These are phyloP conservation scores for Hyphopichia fennica DNA, from an alignment of 1,139 yeast species.

Conservation along the genomic window DNA sequence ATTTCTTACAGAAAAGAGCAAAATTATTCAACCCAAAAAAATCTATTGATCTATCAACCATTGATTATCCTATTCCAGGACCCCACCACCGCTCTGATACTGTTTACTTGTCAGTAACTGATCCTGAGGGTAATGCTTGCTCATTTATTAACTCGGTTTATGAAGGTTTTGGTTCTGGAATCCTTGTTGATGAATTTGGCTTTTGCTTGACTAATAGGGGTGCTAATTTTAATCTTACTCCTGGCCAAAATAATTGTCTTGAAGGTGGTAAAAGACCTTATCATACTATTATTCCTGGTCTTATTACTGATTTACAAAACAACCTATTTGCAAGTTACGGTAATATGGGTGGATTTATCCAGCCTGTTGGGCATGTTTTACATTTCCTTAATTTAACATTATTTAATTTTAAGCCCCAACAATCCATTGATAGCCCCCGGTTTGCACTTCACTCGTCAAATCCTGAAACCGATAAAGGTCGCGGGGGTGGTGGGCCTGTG, in stretches of 20 bases:
- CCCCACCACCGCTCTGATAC: conserved; percentile 71
- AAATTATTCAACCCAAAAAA: conserved; percentile 39
- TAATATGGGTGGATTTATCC: conserved; percentile 88
- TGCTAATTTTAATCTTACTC: conserved; percentile 65
- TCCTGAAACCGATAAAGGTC: conserved; percentile 49
- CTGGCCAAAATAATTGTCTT: conserved; percentile 57
- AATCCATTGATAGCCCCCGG: conserved; percentile 75
- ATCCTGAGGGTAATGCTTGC: conserved; percentile 75
- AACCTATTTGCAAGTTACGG: conserved; percentile 48
- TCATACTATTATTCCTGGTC: conserved; percentile 83
- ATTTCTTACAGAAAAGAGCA: conserved; percentile 53
- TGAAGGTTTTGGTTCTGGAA: conserved; percentile 70
- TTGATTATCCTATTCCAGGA: conserved; percentile 60
- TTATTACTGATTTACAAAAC: conserved; percentile 39
- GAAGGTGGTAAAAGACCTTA: conserved; percentile 77
- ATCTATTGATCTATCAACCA: conserved; percentile 42
- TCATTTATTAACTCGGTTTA: conserved; percentile 79
- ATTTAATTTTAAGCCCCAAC: conserved; percentile 70
- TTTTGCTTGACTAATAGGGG: conserved; percentile 79
- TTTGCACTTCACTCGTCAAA: conserved; percentile 59
- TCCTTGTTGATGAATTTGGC: conserved; percentile 66
- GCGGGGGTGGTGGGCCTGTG: conserved; percentile 69
- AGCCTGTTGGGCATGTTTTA: conserved; percentile 84
- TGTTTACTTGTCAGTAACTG: conserved; percentile 71
- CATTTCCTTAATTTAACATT: conserved; percentile 65